phyloP scores from a whole-genome alignment of 1,139 yeast genomes.

The Scheffersomyces segobiensis region DNA sequence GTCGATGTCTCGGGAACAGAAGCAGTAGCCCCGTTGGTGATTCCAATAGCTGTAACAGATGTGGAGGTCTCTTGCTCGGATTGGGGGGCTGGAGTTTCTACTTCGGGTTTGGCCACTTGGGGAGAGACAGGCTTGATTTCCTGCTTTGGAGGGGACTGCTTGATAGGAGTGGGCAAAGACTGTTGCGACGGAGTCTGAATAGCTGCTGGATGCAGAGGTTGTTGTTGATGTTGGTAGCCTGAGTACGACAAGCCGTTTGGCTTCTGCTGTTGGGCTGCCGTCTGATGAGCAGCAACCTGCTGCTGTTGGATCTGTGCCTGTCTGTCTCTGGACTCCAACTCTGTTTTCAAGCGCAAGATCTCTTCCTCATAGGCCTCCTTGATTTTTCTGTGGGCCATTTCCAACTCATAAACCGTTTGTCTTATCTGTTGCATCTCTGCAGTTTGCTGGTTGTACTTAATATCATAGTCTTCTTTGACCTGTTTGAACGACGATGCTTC shows the following conservation, averaged over 20 bases:
- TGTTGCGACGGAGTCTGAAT: constrained; percentile 15
- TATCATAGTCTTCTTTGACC: constrained; percentile 92
- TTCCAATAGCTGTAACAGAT: constrained; percentile 9
- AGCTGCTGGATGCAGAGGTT: constrained; percentile 16
- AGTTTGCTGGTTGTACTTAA: constrained; percentile 87
- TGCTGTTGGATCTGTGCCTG: constrained; percentile 47
- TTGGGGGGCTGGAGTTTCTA: constrained; percentile 4
- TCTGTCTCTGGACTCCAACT: constrained; percentile 73
- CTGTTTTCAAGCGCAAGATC: constrained; percentile 79
- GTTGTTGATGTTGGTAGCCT: constrained; percentile 12
- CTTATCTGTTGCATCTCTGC: constrained; percentile 94
- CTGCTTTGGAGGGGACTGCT: constrained; percentile 13
- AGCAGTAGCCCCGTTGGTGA: constrained; percentile 11
- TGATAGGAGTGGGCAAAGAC: constrained; percentile 14
- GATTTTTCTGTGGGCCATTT: constrained; percentile 90
- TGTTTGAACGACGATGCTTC: constrained; percentile 87
- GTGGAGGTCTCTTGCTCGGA: constrained; percentile 10
- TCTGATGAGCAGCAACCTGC: constrained; percentile 12
- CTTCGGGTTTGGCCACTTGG: constrained; percentile 6
- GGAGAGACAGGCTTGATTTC: constrained; percentile 12
- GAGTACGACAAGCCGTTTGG: constrained; percentile 12
- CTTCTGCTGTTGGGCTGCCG: constrained; percentile 13
- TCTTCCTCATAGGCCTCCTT: constrained; percentile 97
- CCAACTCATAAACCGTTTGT: constrained; percentile 91
- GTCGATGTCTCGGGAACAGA: constrained; percentile 31